phyloP scores from a whole-genome alignment of 176 grass and related monocot species.

The Triticum turgidum region DNA sequence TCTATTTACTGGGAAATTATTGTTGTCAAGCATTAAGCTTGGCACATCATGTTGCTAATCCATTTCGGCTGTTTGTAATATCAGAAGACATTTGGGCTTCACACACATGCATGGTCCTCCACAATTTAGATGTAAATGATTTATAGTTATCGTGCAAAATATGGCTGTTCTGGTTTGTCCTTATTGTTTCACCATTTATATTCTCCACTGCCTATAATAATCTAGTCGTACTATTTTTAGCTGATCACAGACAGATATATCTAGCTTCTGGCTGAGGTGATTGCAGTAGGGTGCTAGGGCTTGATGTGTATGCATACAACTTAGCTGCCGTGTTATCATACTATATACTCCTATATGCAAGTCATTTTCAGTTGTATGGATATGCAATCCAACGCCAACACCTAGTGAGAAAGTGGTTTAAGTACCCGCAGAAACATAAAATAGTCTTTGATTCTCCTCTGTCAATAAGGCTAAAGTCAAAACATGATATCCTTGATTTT shows the following conservation, averaged over 20 bases:
- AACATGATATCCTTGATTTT: not conserved
- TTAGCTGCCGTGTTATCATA: not conserved
- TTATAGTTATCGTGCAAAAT: not conserved
- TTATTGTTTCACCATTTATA: conserved; percentile 11
- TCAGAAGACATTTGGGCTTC: not conserved
- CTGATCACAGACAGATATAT: not conserved
- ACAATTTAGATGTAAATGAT: not conserved
- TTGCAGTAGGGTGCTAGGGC: not conserved
- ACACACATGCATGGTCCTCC: not conserved
- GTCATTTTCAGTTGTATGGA: conserved; percentile 30
- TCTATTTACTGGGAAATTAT: not conserved
- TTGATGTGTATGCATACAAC: conserved; percentile 17
- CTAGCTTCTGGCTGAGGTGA: not conserved
- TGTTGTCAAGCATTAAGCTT: not conserved
- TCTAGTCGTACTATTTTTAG: not conserved
- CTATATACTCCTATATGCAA: not conserved
- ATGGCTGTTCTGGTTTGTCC: not conserved
- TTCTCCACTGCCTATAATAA: not conserved
- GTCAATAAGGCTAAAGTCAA: not conserved
- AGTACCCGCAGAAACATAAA: not conserved
- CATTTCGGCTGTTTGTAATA: not conserved
- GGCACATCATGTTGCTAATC: not conserved
- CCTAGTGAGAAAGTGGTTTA: conserved; percentile 17
- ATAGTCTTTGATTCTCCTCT: not conserved
- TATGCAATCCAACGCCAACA: not conserved